Evolutionary conservation across 129 eudicot genomes (phyloP).

Genomic region (Artemisia annua): DNA sequence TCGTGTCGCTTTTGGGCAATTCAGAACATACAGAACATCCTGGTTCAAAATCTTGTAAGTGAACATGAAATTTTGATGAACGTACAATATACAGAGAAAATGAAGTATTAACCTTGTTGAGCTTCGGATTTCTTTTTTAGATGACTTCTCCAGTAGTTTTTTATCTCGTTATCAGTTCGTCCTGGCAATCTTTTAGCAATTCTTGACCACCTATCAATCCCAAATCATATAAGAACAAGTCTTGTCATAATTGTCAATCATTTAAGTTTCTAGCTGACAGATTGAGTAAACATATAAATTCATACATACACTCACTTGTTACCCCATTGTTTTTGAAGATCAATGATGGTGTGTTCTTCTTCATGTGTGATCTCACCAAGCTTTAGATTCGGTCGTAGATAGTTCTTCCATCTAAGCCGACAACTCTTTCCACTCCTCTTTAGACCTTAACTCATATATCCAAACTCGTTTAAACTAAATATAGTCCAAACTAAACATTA

Average conservation of each 20-base stretch:
- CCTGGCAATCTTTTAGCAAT: constrained; percentile 72
- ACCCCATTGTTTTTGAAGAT: constrained; percentile 73
- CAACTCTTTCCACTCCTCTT: constrained; percentile 87
- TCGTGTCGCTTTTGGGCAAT: neutral
- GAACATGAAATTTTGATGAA: constrained; percentile 9
- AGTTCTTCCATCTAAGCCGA: constrained; percentile 77
- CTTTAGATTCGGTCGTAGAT: constrained; percentile 72
- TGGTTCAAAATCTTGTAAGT: constrained; percentile 2
- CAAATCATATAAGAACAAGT: neutral
- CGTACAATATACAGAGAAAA: neutral
- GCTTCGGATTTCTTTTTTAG: constrained; percentile 46
- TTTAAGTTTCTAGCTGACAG: neutral
- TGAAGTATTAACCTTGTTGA: constrained; percentile 38
- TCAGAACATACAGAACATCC: constrained; percentile 9
- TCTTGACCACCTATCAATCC: constrained; percentile 59
- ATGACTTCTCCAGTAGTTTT: constrained; percentile 85
- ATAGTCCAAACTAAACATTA: neutral
- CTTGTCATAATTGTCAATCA: neutral
- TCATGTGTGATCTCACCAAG: constrained; percentile 57
- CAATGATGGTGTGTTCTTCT: constrained; percentile 57
- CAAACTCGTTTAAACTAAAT: constrained; percentile 10
- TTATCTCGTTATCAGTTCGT: constrained; percentile 77
- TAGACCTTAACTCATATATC: constrained; percentile 41
- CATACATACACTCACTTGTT: constrained; percentile 48
- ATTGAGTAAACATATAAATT: neutral